phyloP scores from a whole-genome alignment of 2,329 filamentous ascomycete species.

The Fusarium dlaminii region DNA sequence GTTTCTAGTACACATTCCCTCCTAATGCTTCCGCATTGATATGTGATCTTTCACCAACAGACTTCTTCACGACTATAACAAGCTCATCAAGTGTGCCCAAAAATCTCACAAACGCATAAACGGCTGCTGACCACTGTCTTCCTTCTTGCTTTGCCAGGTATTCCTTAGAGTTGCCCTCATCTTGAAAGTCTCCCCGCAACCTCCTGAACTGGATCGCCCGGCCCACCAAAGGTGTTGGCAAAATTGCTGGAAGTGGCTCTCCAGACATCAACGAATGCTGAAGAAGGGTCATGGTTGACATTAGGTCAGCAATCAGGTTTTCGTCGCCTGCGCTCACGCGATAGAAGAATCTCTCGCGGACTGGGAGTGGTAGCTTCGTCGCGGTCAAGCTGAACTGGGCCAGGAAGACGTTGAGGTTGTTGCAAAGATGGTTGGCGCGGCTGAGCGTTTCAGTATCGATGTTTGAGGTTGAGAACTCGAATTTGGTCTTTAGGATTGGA shows the following conservation, averaged over 20 bases:
- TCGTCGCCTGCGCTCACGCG: conserved; percentile 7
- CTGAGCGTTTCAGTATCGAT: conserved; percentile 10
- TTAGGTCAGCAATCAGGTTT: conserved; percentile 3
- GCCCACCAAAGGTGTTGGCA: conserved; percentile 10
- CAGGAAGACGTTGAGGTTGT: conserved; percentile 12
- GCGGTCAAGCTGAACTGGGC: conserved; percentile 12
- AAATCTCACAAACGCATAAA: conserved; percentile 17
- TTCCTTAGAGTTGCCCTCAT: conserved; percentile 1
- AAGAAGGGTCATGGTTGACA: conserved; percentile 16
- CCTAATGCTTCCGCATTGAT: conserved; percentile 10
- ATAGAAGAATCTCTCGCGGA: conserved; percentile 6
- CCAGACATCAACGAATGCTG: conserved; percentile 15
- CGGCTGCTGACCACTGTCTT: conserved; percentile 14
- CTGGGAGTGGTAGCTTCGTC: conserved; percentile 2
- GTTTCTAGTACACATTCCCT: not conserved
- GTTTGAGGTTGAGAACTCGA: conserved; percentile 20
- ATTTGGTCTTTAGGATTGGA: conserved; percentile 11
- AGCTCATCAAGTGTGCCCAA: conserved; percentile 12
- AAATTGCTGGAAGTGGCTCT: conserved; percentile 3
- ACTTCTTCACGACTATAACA: conserved; percentile 10
- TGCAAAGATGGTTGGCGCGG: conserved; percentile 9
- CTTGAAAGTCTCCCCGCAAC: conserved; percentile 8
- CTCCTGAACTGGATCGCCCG: conserved; percentile 15
- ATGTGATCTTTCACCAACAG: conserved; percentile 12
- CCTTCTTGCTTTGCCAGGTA: not conserved